Conservation (phyloP, 345 rosid species). For the Durio zibethinus region DNA sequence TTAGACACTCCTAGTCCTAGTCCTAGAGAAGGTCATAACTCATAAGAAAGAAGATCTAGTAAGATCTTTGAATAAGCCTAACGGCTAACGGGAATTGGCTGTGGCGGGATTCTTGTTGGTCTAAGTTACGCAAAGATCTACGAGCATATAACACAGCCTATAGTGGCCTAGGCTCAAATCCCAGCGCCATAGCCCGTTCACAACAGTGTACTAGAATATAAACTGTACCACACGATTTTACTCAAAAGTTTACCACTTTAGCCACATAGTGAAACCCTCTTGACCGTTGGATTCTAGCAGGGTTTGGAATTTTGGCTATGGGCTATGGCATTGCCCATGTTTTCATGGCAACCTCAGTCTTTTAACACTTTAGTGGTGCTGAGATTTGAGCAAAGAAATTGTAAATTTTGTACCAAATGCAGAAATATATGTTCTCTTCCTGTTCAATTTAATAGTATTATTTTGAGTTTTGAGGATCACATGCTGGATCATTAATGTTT, state of each 20-base stretch:
- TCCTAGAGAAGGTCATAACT: background rate
- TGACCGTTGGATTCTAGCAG: slow-evolving; percentile 4
- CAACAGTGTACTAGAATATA: background rate
- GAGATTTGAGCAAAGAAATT: background rate
- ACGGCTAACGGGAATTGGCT: background rate
- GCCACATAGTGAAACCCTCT: background rate
- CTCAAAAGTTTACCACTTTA: background rate
- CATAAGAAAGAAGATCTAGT: background rate
- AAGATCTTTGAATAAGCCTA: background rate
- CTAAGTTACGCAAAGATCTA: background rate
- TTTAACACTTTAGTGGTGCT: background rate
- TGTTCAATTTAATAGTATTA: background rate
- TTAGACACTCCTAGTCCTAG: background rate
- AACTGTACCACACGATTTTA: background rate
- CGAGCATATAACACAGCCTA: background rate
- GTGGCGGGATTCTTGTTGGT: background rate
- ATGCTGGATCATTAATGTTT: background rate
- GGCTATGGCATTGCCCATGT: background rate
- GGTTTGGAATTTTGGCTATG: no score
- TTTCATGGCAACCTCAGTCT: background rate
- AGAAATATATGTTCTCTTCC: background rate
- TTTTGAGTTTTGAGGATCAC: background rate
- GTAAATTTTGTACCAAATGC: background rate
- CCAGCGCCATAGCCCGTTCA: background rate
- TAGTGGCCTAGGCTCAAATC: background rate